Evolutionary conservation across 345 rosid genomes (phyloP).

Genomic region (Populus simonii): DNA sequence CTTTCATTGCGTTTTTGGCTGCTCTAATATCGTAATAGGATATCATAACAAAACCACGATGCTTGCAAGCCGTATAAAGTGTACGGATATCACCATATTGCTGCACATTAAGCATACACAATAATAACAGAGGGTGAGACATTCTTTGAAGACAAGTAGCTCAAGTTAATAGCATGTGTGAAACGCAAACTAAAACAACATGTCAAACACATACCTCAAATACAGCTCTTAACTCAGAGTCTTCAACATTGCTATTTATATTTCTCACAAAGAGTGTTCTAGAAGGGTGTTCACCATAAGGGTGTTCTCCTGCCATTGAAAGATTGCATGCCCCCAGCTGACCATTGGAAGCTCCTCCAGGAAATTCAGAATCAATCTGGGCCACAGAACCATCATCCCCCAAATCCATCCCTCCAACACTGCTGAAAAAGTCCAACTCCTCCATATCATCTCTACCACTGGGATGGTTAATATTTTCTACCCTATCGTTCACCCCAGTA

Average conservation of each 20-base stretch:
- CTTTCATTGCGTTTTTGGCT: slow-evolving; percentile 68
- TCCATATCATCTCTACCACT: slow-evolving; percentile 52
- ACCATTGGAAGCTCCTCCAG: slow-evolving; percentile 29
- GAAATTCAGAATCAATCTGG: slow-evolving; percentile 32
- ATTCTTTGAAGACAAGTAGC: neutral
- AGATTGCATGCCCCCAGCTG: slow-evolving; percentile 43
- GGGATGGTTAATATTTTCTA: slow-evolving; percentile 40
- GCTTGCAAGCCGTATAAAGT: slow-evolving; percentile 75
- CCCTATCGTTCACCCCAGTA: slow-evolving; percentile 70
- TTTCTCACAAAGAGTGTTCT: slow-evolving; percentile 89
- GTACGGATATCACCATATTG: slow-evolving; percentile 81
- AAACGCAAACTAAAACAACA: slow-evolving; percentile 8
- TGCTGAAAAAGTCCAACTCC: slow-evolving; percentile 82
- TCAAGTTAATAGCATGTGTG: neutral
- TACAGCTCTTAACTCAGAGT: slow-evolving; percentile 69
- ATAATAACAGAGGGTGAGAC: neutral
- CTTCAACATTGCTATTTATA: slow-evolving; percentile 66
- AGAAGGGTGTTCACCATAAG: slow-evolving; percentile 61
- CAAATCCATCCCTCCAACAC: slow-evolving; percentile 92
- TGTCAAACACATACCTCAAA: slow-evolving; percentile 64
- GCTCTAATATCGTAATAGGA: slow-evolving; percentile 92
- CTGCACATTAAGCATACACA: slow-evolving; percentile 36
- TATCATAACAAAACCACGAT: slow-evolving; percentile 74
- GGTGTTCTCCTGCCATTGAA: slow-evolving; percentile 53
- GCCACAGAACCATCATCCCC: slow-evolving; percentile 48